A percentile compares a stretch with the other conserved stretches of the same genome.
Evolutionary conservation across 352 stramenopile species (phyloP).

Genomic region (Phytophthora citrophthora): DNA sequence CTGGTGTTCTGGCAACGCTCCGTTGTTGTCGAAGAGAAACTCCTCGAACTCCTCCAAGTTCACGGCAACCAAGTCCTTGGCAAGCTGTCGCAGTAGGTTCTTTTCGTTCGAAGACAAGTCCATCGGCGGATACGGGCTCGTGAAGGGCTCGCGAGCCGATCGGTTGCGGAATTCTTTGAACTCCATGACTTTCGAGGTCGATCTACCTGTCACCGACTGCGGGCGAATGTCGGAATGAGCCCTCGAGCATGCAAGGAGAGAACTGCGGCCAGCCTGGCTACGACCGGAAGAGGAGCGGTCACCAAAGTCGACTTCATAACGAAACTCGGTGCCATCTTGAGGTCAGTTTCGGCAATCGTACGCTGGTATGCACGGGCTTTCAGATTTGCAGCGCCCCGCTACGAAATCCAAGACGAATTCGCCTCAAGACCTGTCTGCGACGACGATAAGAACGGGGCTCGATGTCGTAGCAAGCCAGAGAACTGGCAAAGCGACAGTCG

Average conservation of each 20-base stretch:
- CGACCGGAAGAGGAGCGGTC: conserved; percentile 6
- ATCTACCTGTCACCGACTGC: neutral
- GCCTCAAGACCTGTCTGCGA: conserved; percentile 21
- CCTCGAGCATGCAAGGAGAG: conserved; percentile 4
- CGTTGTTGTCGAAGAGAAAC: conserved; percentile 34
- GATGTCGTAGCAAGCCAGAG: conserved; percentile 24
- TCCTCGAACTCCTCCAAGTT: conserved; percentile 37
- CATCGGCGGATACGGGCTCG: conserved; percentile 35
- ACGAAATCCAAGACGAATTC: conserved; percentile 17
- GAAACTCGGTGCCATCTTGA: no score
- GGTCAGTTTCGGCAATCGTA: conserved; percentile 32
- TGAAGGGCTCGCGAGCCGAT: conserved; percentile 24
- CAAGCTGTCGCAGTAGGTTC: conserved; percentile 28
- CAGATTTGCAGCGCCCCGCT: conserved; percentile 29
- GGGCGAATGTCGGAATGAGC: conserved; percentile 30
- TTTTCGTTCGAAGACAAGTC: conserved; percentile 25
- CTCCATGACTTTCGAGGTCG: conserved; percentile 24
- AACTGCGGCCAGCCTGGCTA: conserved; percentile 5
- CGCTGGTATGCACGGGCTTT: conserved; percentile 15
- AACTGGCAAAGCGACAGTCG: conserved; percentile 5
- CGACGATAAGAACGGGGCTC: conserved; percentile 8
- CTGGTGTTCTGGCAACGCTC: conserved; percentile 21
- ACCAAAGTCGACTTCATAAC: no score
- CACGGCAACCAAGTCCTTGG: conserved; percentile 30
- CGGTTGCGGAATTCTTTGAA: conserved; percentile 34